phyloP scores from a whole-genome alignment of 768 basidiomycete genomes.

The Tylopilus rubrobrunneus region DNA sequence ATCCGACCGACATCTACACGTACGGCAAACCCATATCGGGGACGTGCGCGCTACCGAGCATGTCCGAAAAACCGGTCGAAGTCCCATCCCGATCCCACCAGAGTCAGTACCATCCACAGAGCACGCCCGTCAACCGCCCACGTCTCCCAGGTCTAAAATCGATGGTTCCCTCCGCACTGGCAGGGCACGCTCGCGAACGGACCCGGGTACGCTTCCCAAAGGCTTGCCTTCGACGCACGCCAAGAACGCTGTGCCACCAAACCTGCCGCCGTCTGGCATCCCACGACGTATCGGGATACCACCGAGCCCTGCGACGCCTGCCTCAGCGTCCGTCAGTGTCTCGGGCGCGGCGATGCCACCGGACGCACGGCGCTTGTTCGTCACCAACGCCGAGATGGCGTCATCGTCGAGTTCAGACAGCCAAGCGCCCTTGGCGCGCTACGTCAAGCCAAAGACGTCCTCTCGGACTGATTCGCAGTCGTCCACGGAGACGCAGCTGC shows the following conservation, averaged over 20 bases:
- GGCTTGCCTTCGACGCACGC: constrained; percentile 2
- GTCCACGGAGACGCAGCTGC: constrained; percentile 21
- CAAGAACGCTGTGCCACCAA: constrained; percentile 8
- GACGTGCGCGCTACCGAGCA: constrained; percentile 6
- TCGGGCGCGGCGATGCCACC: constrained; percentile 28
- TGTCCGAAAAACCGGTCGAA: constrained; percentile 12
- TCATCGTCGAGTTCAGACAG: constrained; percentile 40
- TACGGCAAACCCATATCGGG: constrained; percentile 7
- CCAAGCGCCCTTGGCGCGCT: constrained; percentile 20
- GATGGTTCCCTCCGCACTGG: constrained; percentile 15
- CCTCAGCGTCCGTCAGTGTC: constrained; percentile 7
- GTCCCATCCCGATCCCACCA: constrained; percentile 7
- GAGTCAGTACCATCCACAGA: constrained; percentile 2
- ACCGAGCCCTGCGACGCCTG: constrained; percentile 10
- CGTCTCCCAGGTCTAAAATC: constrained; percentile 9
- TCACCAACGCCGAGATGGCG: constrained; percentile 43
- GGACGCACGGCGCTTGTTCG: constrained; percentile 40
- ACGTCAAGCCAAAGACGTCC: constrained; percentile 13
- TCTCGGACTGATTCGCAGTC: constrained; percentile 20
- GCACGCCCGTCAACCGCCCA: constrained; percentile 3
- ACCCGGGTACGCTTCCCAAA: constrained; percentile 21
- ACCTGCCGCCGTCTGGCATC: constrained; percentile 20
- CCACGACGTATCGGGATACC: constrained; percentile 23
- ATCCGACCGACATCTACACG: constrained; percentile 19
- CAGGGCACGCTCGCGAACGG: constrained; percentile 29